These are phyloP conservation scores for Logfia minima DNA, from an alignment of 129 eudicot species.

Conservation along the genomic window DNA sequence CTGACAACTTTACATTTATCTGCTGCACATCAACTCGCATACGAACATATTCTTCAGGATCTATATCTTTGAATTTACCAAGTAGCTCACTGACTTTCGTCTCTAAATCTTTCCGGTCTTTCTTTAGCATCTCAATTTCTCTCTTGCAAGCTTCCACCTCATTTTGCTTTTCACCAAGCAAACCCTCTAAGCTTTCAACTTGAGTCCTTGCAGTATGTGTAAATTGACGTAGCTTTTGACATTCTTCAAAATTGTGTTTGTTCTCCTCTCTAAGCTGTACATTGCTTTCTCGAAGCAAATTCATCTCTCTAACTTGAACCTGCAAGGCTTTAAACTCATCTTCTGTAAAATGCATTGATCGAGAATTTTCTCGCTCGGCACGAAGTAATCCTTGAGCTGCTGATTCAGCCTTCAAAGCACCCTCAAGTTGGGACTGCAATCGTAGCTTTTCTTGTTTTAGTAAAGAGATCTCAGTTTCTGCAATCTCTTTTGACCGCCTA, in stretches of 20 bases:
- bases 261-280: slow-evolving; percentile 89
- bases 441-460: slow-evolving; percentile 87
- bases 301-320: slow-evolving; percentile 86
- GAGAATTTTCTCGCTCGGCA: slow-evolving; percentile 63
- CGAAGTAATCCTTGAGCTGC: slow-evolving; percentile 66
- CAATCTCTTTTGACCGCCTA: slow-evolving; percentile 89
- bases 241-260: slow-evolving; percentile 78
- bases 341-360: slow-evolving; percentile 58
- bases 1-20: slow-evolving; percentile 59
- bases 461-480: slow-evolving; percentile 90
- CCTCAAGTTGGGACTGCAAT: slow-evolving; percentile 87
- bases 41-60: slow-evolving; percentile 69
- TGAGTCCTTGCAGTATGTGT: slow-evolving; percentile 43
- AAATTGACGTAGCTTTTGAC: slow-evolving; percentile 79
- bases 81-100: slow-evolving; percentile 59
- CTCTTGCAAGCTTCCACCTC: slow-evolving; percentile 55
- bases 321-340: slow-evolving; percentile 89
- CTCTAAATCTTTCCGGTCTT: slow-evolving; percentile 41
- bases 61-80: slow-evolving; percentile 54
- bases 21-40: slow-evolving; percentile 54
- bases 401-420: slow-evolving; percentile 71
- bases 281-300: slow-evolving; percentile 88
- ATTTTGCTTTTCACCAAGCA: slow-evolving; percentile 46
- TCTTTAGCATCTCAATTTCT: slow-evolving; percentile 52
- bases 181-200: slow-evolving; percentile 48